phyloP scores from a whole-genome alignment of 768 basidiomycete genomes.

The Auricularia auricula-judae region DNA sequence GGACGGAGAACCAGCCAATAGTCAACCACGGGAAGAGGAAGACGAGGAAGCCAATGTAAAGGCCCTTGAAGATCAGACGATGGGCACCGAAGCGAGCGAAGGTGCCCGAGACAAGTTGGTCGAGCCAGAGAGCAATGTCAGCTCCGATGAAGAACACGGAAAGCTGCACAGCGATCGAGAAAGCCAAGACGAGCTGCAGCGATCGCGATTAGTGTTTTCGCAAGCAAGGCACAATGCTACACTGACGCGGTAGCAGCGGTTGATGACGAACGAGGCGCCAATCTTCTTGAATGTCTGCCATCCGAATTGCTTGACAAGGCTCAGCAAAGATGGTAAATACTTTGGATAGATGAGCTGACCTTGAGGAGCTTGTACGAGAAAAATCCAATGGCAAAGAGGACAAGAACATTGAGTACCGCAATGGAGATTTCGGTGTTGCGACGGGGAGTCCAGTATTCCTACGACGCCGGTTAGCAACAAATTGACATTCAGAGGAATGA shows the following conservation, averaged over 20 bases:
- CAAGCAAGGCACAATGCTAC: not conserved
- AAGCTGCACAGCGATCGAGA: constrained; percentile 68
- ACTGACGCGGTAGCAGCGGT: constrained; percentile 49
- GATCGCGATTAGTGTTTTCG: not conserved
- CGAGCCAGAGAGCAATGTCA: constrained; percentile 65
- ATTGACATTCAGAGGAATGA: not conserved
- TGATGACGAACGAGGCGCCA: constrained; percentile 63
- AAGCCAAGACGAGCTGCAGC: constrained; percentile 38
- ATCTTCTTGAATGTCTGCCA: constrained; percentile 87
- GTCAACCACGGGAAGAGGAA: constrained; percentile 65
- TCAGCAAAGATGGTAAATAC: not conserved
- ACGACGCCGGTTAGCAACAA: not conserved
- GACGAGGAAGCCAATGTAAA: constrained; percentile 43
- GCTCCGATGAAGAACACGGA: constrained; percentile 66
- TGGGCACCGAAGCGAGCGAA: constrained; percentile 43
- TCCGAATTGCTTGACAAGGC: constrained; percentile 44
- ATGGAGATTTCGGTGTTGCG: constrained; percentile 51
- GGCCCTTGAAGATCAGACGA: constrained; percentile 39
- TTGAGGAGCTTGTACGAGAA: constrained; percentile 68
- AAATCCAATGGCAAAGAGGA: constrained; percentile 48
- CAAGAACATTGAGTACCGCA: constrained; percentile 48
- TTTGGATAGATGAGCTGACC: constrained; percentile 26
- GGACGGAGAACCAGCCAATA: constrained; percentile 65
- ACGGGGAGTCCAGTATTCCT: constrained; percentile 51
- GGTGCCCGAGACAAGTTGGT: constrained; percentile 57